A percentile compares a stretch with the other conserved stretches of the same genome.
Conservation (phyloP, 768 basidiomycete genomes). For the Rhodotorula sphaerocarpa region DNA sequence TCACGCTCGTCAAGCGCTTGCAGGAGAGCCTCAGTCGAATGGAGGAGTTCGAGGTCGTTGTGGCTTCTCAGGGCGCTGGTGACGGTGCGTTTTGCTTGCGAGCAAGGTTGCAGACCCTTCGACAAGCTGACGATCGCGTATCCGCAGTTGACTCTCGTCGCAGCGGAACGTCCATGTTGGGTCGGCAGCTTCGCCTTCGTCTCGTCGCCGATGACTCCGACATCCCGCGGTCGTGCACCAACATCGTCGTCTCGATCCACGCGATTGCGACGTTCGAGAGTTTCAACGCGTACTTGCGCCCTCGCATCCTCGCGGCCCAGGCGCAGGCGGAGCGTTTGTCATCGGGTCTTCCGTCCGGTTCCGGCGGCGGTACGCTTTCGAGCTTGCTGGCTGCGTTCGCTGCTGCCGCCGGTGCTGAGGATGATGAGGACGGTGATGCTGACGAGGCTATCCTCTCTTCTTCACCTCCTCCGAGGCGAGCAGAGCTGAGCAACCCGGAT, state of each 20-base stretch:
- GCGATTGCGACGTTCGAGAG: conserved; percentile 98
- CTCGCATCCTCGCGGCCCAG: conserved; percentile 62
- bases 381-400: conserved; percentile 84
- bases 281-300: conserved; percentile 88
- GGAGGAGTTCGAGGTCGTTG: conserved; percentile 91
- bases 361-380: conserved; percentile 52
- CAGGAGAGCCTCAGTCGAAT: conserved; percentile 91
- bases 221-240: conserved; percentile 65
- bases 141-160: conserved; percentile 66
- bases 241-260: conserved; percentile 93
- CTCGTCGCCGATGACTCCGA: conserved; percentile 83
- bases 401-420: conserved; percentile 54
- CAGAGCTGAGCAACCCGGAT: background rate
- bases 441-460: conserved; percentile 2
- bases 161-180: conserved; percentile 72
- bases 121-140: background rate
- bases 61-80: conserved; percentile 44
- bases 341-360: conserved; percentile 15
- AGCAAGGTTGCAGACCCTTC: background rate
- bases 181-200: conserved; percentile 79
- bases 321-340: conserved; percentile 36
- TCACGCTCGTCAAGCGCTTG: conserved; percentile 81
- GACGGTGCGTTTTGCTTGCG: conserved; percentile 53
- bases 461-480: background rate
- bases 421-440: conserved; percentile 1